Evolutionary conservation across 306 rosid genomes (phyloP), one percentile per base, ranked within the genome.

Genomic region (Cotoneaster glaucophyllus): DNA sequence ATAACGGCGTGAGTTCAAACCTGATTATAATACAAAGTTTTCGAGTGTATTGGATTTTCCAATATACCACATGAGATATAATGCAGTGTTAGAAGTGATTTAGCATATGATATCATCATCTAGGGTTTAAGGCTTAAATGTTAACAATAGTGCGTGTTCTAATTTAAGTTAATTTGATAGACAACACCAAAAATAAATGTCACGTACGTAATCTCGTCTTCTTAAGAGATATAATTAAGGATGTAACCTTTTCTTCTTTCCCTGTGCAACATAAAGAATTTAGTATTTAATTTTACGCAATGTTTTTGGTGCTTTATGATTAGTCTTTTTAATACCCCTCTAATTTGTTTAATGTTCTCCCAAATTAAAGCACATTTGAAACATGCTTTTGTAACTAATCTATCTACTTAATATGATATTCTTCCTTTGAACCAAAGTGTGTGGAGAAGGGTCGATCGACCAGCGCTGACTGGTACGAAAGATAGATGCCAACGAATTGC

Each of bases 401-500:
- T 37, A 59, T 57, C 57, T 37, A 59, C 43, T 73, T 22, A 59
- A 58, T 4, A 13, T 14, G 67, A 8, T 22, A 22, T 56, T 21
- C 15, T 72, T 58, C 25, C 50, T n/a, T 72, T 72, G 24, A 56
- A 72, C 22, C 34, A 56, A 43, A 71, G 54, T 24, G 21, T 48
- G 29, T 31, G 18, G n/a, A 71, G 29, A 21, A 37, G 50, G 66
- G 66, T 26, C 29, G 37, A 61, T 26, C 37, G 34, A 13, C 6
- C 65, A 25, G 3, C 3, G 66, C 10, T 15, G 66, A 6, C 54
- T 15, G 54, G 54, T 56, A 45, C 9, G 69, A 68, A 18, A 50
- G 64, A 54, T 58, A 74, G 78, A 79, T 73, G 74, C 78, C 25
- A 13, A 45, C 29, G 59, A 32, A 72, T 80, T 56, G 45, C n/a